Base-by-base conservation (phyloP, 2,329 filamentous ascomycete species). In the Zymoseptoria tritici region DNA sequence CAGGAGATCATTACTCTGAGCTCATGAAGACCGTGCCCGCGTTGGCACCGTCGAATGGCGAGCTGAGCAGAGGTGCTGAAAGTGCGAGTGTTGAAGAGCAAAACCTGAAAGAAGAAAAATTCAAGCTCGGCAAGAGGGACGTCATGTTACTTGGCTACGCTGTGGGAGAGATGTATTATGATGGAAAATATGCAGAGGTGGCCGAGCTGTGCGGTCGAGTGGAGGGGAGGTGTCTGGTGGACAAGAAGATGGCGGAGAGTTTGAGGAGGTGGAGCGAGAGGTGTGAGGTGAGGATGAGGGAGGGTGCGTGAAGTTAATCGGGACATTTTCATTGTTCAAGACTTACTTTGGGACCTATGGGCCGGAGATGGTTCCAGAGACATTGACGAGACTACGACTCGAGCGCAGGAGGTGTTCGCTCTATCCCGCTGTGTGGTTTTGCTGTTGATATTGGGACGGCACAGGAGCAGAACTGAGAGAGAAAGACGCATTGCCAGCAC, bases 81-180 rank as follows among this genome's bases (percentile, higher is more conserved):
- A 31, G 50, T 19, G 31, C 19, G 16, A 4, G 26, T 29, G 8
- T 9, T 29, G 7, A 2, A 8, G 26, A 29, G 26, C 26, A 9
- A 29, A 49, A 56, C 3, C n/a, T 42, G 16, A 50, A 22, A n/a
- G 24, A 36, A 29, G 22, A 20, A 7, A 65, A 67, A 20, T 49
- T 62, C 3, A 65, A 62, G 51, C 61, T 73, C 46, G 59, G 64
- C 52, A 73, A 72, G 62, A 68, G 67, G 46, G 65, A 72, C 1
- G 59, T 68, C 8, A 65, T 68, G 51, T 58, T 72, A 59, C 77
- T 83, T 51, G 73, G 75, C 31, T 80, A 80, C 7, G 84, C 85
- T 56, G 72, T 85, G 26, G 77, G 80, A 9, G 79, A 86, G 54
- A 84, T 87, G 76, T 80, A 80, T 42, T 78, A 81, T 62, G 80